Conservation (phyloP, 2,329 filamentous ascomycete species). For the Pezicula rhizophila region DNA sequence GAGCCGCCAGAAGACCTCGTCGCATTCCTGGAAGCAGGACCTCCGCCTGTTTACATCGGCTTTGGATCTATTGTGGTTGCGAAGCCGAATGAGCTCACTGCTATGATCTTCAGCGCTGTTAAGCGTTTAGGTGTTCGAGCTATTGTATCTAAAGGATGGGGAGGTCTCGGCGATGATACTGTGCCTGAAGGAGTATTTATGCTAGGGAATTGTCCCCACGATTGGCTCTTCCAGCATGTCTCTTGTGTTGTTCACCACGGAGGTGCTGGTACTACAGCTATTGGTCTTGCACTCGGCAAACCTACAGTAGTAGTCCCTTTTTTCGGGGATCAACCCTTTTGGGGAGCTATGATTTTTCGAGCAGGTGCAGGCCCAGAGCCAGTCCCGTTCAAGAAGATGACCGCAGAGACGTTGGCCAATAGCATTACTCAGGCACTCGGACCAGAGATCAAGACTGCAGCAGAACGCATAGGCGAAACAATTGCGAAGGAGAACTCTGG, state of each 20-base stretch:
- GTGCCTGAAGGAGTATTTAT: constrained; percentile 60
- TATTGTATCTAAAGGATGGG: constrained; percentile 70
- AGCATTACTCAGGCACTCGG: constrained; percentile 63
- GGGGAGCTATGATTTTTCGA: constrained; percentile 63
- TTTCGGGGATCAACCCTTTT: constrained; percentile 74
- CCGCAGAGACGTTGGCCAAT: constrained; percentile 55
- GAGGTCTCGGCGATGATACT: constrained; percentile 53
- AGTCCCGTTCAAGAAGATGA: constrained; percentile 63
- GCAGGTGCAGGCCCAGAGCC: constrained; percentile 60
- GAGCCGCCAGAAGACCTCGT: constrained; percentile 48
- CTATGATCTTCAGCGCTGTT: constrained; percentile 65
- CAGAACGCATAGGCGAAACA: constrained; percentile 49
- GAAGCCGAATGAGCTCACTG: constrained; percentile 59
- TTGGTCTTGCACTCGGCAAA: constrained; percentile 62
- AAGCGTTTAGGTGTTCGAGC: constrained; percentile 59
- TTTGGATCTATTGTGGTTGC: constrained; percentile 74
- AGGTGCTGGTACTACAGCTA: constrained; percentile 69
- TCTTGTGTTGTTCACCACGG: constrained; percentile 65
- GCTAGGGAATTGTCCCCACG: constrained; percentile 68
- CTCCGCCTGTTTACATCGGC: constrained; percentile 64
- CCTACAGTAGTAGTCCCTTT: constrained; percentile 70
- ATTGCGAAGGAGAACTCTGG: constrained; percentile 60
- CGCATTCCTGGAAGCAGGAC: constrained; percentile 48
- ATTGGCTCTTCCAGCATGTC: constrained; percentile 68
- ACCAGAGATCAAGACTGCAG: constrained; percentile 51